Conservation (phyloP, 257 asterid species). For the Oldenlandia corymbosa region DNA sequence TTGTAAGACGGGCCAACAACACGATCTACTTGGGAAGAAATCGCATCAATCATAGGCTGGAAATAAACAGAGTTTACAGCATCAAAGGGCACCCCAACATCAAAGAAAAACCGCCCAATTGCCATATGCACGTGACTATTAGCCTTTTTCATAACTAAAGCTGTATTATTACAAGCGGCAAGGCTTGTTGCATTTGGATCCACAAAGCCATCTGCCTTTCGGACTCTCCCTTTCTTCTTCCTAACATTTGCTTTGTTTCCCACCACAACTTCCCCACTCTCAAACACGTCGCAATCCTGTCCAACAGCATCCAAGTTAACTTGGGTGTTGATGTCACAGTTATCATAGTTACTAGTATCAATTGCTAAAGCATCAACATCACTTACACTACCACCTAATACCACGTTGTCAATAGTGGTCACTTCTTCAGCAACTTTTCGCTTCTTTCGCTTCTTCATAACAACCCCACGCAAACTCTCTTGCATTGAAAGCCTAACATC, state of each 20-base stretch:
- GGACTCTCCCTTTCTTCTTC: conserved; percentile 72
- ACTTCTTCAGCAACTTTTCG: conserved; percentile 58
- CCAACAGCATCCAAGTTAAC: conserved; percentile 57
- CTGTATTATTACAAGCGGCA: conserved; percentile 31
- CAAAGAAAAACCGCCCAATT: conserved; percentile 67
- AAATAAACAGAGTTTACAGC: conserved; percentile 78
- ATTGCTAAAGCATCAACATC: conserved; percentile 32
- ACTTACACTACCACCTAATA: conserved; percentile 19
- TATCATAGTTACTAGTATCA: conserved; percentile 12
- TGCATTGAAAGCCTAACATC: conserved; percentile 78
- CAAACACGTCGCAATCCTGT: conserved; percentile 36
- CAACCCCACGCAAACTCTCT: conserved; percentile 78
- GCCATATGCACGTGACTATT: conserved; percentile 73
- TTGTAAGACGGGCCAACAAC: conserved; percentile 66
- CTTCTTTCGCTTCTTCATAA: conserved; percentile 68
- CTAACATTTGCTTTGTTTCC: conserved; percentile 38
- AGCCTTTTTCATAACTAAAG: conserved; percentile 31
- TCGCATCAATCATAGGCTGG: conserved; percentile 84
- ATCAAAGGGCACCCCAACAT: conserved; percentile 63
- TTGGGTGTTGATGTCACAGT: conserved; percentile 46
- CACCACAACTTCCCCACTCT: conserved; percentile 41
- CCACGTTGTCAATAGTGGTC: conserved; percentile 28
- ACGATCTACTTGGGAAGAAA: conserved; percentile 56
- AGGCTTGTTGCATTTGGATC: conserved; percentile 29
- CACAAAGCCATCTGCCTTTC: conserved; percentile 44